Base-by-base conservation (phyloP, 2,329 filamentous ascomycete species). In the Pseudonectria buxi region DNA sequence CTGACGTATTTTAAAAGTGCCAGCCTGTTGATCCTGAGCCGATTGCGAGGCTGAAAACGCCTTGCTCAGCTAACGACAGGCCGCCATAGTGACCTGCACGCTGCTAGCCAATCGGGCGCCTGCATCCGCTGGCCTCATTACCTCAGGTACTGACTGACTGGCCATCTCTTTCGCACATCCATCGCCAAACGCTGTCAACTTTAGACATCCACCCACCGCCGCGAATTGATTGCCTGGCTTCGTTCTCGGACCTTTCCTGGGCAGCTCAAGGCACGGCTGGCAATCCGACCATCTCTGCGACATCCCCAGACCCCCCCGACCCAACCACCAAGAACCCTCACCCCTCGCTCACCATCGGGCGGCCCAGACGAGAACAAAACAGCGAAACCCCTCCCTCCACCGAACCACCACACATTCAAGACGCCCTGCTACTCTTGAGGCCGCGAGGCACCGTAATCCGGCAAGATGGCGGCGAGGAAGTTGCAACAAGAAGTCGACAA, bases 401-500 rank as follows among this genome's bases (percentile, higher is more conserved):
- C 18, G 32, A 29, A 42, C 34, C 26, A 40, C 25, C 31, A 29
- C 39, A 26, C 36, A 27, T 5, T 5, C 26, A 14, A 5, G 26
- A 32, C 15, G 15, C 30, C 30, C 30, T 12, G 9, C 9, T 40
- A 34, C 35, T 14, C n/a, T 24, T 35, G 38, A 45, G 34, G 44
- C 46, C 33, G 28, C 34, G 35, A 46, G 42, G 43, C 44, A 35
- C 26, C 42, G 39, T 34, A 35, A 29, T 42, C 41, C 30, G 37
- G 39, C 66, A 74, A 63, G 55, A 98, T 98, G 92, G 87, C 92
- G 54, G 86, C 86, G 62, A 81, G 92, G 63, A 98, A 98, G 74
- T 77, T 95, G 54, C 86, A 92, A 64, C 89, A 96, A 69, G 92
- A 98, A 70, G 90, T 96, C 56, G 92, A 98, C 60, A 95, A 95